These are phyloP conservation scores for Cairneyella variabilis DNA, from an alignment of 495 filamentous ascomycete species.

Conservation along the genomic window DNA sequence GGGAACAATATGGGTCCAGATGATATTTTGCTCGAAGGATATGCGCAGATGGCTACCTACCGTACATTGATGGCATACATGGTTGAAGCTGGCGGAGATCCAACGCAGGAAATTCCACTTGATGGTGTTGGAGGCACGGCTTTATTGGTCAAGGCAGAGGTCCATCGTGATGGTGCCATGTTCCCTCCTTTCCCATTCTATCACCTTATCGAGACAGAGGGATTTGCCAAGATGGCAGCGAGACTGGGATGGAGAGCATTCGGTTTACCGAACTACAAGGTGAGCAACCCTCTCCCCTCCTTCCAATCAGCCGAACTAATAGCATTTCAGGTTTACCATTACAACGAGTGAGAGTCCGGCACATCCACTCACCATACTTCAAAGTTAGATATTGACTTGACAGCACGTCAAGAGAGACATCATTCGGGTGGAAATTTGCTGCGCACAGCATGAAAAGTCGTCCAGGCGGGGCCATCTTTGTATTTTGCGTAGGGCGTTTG, in stretches of 20 bases:
- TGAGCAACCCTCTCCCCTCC: slow-evolving; percentile 40
- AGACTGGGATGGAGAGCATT: slow-evolving; percentile 78
- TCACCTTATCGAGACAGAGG: slow-evolving; percentile 95
- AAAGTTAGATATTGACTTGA: slow-evolving; percentile 11
- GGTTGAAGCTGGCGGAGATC: slow-evolving; percentile 53
- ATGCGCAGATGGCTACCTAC: slow-evolving; percentile 87
- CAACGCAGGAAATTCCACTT: slow-evolving; percentile 59
- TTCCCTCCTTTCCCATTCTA: slow-evolving; percentile 97
- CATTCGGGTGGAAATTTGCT: not conserved
- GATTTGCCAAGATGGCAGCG: slow-evolving; percentile 95
- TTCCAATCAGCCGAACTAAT: slow-evolving; percentile 7
- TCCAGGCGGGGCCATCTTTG: slow-evolving; percentile 2
- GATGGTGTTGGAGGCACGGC: slow-evolving; percentile 96
- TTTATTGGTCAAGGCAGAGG: slow-evolving; percentile 92
- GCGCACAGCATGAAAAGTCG: slow-evolving; percentile 12
- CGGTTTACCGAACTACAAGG: slow-evolving; percentile 94
- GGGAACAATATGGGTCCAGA: slow-evolving; percentile 75
- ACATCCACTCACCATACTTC: slow-evolving; percentile 19
- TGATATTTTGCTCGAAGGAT: slow-evolving; percentile 92
- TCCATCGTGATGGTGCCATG: slow-evolving; percentile 97
- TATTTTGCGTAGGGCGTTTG: slow-evolving; percentile 15
- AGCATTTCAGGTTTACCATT: slow-evolving; percentile 70
- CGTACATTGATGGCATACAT: slow-evolving; percentile 89
- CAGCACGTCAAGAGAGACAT: slow-evolving; percentile 11
- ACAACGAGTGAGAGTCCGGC: slow-evolving; percentile 65